Evolutionary conservation across 1,284 basidiomycete genomes (phyloP), one percentile per base, ranked within the genome.

Genomic region (Ustilago curta): DNA sequence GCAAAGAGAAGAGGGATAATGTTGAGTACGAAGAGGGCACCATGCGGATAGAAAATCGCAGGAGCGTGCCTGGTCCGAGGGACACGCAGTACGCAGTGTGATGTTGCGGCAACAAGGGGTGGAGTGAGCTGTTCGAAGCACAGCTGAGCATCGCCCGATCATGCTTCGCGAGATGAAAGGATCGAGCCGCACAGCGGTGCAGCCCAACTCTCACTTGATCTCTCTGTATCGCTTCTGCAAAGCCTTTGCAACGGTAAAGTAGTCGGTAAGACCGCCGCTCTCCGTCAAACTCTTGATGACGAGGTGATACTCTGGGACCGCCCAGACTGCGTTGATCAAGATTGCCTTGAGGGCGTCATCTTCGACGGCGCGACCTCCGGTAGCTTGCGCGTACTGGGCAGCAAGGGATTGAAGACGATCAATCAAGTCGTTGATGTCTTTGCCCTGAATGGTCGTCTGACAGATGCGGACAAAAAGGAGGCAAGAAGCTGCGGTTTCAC

Each of bases 391-490:
- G 52, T 60, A 65, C 21, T 65, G 58, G 47, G 61, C 50, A 16
- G 61, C 53, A 4, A 70, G 61, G 4, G 49, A 21, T 31, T 65
- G 62, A 16, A 70, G 56, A 35, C 50, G 62, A 1, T 65, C 43
- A 40, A 70, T 60, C 29, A 70, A 51, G 37, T 70, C 58, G 44
- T 21, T 25, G 40, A 70, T 23, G 58, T 70, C 53, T 27, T 70
- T 70, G 50, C 58, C 53, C 8, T 37, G 29, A 50, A 70, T 58
- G 12, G 51, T 57, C 16, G 65, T 62, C 27, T 63, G 68, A 32
- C 53, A 60, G 53, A 70, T 48, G 37, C 60, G 61, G 9, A 70
- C 53, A 29, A 70, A 70, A 45, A 70, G 61, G 11, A 64, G 52
- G 45, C 61, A 60, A 2, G 68, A 59, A 18, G 62, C 53, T 0